A percentile compares a stretch with the other conserved stretches of the same genome.
Conservation (phyloP, 441 rosid species). For the Gossypium schwendimanii region DNA sequence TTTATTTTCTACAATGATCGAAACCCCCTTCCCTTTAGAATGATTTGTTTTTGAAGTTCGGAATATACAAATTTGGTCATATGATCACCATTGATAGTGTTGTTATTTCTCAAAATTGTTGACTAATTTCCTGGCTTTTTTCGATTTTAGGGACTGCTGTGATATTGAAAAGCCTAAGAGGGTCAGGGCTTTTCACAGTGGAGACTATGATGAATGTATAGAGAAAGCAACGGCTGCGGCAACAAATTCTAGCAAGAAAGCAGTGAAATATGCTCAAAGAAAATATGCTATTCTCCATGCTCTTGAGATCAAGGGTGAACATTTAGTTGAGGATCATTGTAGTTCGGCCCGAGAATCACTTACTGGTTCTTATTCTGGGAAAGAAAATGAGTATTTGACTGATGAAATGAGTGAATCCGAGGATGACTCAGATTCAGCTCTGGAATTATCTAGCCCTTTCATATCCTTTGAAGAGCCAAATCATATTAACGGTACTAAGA, state of each 20-base stretch:
- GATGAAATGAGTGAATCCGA: slow-evolving; percentile 35
- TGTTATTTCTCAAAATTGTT: slow-evolving; percentile 6
- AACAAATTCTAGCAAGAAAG: slow-evolving; percentile 55
- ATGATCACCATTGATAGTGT: neutral
- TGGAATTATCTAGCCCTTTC: slow-evolving; percentile 60
- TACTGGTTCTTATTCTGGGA: slow-evolving; percentile 37
- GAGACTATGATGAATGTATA: slow-evolving; percentile 75
- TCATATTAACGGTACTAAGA: slow-evolving; percentile 35
- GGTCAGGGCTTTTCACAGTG: slow-evolving; percentile 94
- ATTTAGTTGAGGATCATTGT: slow-evolving; percentile 43
- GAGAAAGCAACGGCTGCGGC: slow-evolving; percentile 78
- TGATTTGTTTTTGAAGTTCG: neutral
- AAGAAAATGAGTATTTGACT: slow-evolving; percentile 29
- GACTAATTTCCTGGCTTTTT: slow-evolving; percentile 8
- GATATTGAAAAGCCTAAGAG: slow-evolving; percentile 82
- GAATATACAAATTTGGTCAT: neutral
- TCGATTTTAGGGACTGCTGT: slow-evolving; percentile 78
- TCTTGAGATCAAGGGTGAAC: slow-evolving; percentile 77
- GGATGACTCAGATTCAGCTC: slow-evolving; percentile 40
- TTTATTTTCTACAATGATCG: neutral
- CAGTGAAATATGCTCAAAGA: slow-evolving; percentile 76
- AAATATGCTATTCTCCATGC: slow-evolving; percentile 91
- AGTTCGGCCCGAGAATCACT: slow-evolving; percentile 44
- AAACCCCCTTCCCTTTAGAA: neutral
- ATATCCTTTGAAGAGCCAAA: slow-evolving; percentile 59